Evolutionary conservation across 177 flowering plant genomes (phyloP).

Genomic region (Tripterygium wilfordii): DNA sequence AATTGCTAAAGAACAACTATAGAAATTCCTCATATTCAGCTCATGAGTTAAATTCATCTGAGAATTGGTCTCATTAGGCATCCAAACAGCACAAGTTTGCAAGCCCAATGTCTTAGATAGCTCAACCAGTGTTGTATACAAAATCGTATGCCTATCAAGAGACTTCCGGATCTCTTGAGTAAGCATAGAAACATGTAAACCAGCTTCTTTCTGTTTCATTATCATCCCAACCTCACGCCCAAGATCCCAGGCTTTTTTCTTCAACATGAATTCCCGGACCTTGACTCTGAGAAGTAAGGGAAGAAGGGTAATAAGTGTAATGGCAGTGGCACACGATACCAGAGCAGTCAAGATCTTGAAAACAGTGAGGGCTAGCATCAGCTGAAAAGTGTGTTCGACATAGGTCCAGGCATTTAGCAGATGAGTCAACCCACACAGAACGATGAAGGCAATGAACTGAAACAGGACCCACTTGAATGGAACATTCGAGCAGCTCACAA

Average conservation of each 20-base stretch:
- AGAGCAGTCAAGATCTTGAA: conserved; percentile 88
- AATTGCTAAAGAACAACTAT: conserved; percentile 35
- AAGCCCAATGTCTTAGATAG: conserved; percentile 73
- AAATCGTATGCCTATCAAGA: conserved; percentile 74
- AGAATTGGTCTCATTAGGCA: conserved; percentile 70
- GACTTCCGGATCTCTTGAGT: conserved; percentile 91
- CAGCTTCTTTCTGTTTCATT: conserved; percentile 73
- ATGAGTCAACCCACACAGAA: conserved; percentile 91
- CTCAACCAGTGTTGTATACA: conserved; percentile 84
- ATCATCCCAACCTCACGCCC: conserved; percentile 81
- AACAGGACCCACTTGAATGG: conserved; percentile 97
- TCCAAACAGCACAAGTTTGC: conserved; percentile 94
- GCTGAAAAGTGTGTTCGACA: conserved; percentile 68
- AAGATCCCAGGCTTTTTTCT: conserved; percentile 82
- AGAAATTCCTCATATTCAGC: conserved; percentile 40
- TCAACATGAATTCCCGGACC: conserved; percentile 81
- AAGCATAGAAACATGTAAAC: conserved; percentile 91
- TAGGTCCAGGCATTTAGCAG: conserved; percentile 85
- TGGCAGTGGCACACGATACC: conserved; percentile 92
- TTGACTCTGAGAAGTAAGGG: conserved; percentile 87
- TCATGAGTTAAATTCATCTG: conserved; percentile 79
- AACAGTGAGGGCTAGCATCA: conserved; percentile 76
- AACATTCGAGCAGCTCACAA: conserved; percentile 88
- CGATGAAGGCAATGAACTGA: conserved; percentile 91
- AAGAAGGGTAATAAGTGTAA: conserved; percentile 77